Evolutionary conservation across 805 yeast genomes (phyloP).

Genomic region (Tetrapisispora namnaoensis): DNA sequence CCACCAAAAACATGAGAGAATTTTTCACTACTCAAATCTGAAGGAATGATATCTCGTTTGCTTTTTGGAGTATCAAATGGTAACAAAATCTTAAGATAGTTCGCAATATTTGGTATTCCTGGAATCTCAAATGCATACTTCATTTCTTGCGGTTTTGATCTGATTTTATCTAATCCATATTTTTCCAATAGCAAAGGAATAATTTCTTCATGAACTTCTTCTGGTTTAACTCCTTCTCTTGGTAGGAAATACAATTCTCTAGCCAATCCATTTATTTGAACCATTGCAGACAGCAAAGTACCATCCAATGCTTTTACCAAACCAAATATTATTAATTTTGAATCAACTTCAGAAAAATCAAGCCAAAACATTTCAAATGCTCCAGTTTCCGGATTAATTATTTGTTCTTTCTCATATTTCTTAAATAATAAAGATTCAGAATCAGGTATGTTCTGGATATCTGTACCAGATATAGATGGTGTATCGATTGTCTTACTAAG

Average conservation of each 20-base stretch:
- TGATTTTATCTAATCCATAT: constrained; percentile 51
- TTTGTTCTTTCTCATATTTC: constrained; percentile 19
- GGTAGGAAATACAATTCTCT: constrained; percentile 78
- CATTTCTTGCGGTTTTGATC: constrained; percentile 59
- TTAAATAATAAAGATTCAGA: constrained; percentile 7
- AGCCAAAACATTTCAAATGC: constrained; percentile 76
- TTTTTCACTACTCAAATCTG: constrained; percentile 63
- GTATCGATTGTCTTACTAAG: neutral
- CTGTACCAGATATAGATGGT: neutral
- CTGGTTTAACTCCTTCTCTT: constrained; percentile 42
- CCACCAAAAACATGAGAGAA: constrained; percentile 76
- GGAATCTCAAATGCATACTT: constrained; percentile 85
- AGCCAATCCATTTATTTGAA: constrained; percentile 59
- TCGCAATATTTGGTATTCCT: constrained; percentile 64
- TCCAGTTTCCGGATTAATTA: constrained; percentile 35
- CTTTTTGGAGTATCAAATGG: constrained; percentile 63
- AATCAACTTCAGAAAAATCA: constrained; percentile 74
- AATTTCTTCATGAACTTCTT: constrained; percentile 72
- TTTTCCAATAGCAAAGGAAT: constrained; percentile 52
- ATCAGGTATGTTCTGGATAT: constrained; percentile 3
- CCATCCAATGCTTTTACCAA: constrained; percentile 56
- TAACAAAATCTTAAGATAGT: constrained; percentile 66
- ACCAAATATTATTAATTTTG: constrained; percentile 66
- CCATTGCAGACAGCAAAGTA: constrained; percentile 57
- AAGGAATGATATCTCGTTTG: constrained; percentile 40